Percentiles rank a stretch among this genome's conserved stretches.
phyloP scores from a whole-genome alignment of 192 early-diverging fungal genomes.

The Phlyctochytrium bullatum region DNA sequence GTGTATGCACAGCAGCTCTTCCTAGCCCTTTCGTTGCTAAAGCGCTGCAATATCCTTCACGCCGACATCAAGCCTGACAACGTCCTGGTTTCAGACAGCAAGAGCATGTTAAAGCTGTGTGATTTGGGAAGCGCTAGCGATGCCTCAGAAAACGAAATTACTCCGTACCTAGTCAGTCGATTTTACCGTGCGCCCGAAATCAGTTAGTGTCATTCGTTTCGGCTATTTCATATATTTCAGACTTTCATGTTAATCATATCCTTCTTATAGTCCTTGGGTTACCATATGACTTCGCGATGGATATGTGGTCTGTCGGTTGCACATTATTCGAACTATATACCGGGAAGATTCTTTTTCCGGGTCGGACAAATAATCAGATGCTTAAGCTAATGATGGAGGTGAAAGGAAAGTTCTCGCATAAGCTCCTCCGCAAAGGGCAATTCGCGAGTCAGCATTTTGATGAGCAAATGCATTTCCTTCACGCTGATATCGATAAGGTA shows the following conservation, averaged over 20 bases:
- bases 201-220: constrained; percentile 50
- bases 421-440: constrained; percentile 79
- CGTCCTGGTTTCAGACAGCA: constrained; percentile 80
- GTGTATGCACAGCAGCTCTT: constrained; percentile 91
- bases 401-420: constrained; percentile 83
- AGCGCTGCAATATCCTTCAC: constrained; percentile 81
- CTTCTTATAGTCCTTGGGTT: constrained; percentile 78
- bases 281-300: constrained; percentile 81
- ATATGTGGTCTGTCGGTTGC: constrained; percentile 95
- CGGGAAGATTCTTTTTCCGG: constrained; percentile 93
- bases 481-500: constrained; percentile 57
- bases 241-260: constrained; percentile 15
- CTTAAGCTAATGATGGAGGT: constrained; percentile 88
- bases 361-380: constrained; percentile 96
- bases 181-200: constrained; percentile 98
- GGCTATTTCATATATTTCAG: constrained; percentile 2
- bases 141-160: constrained; percentile 85
- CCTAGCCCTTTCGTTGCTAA: constrained; percentile 75
- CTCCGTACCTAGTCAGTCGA: constrained; percentile 91
- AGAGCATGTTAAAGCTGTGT: constrained; percentile 82
- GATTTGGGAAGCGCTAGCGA: constrained; percentile 94
- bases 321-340: constrained; percentile 95
- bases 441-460: constrained; percentile 88
- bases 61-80: constrained; percentile 99
- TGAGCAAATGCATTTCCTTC: constrained; percentile 66